Evolutionary conservation across 2,329 filamentous ascomycete genomes (phyloP), one percentile per base, ranked within the genome.

Genomic region (Ceratocystis albifundus): DNA sequence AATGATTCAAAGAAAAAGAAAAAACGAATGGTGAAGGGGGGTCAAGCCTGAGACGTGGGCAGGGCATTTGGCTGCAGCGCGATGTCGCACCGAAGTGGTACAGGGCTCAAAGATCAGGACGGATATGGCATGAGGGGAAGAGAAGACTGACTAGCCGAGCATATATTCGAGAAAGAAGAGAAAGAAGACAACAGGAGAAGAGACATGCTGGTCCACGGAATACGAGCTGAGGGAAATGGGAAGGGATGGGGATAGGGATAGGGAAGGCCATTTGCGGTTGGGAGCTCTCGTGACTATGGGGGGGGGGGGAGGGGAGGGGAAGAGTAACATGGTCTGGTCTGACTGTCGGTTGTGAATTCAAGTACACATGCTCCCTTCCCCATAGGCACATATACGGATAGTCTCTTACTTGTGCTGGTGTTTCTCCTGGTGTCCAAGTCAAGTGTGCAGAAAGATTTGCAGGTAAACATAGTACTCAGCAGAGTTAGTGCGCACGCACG

Each of bases 71-170:
- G 48, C 48, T 8, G 20, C 48, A 25, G 20, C 22, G 22, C 15
- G 48, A 53, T 53, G 48, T 53, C 8, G 48, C 48, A 53, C 48
- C 15, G 28, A 53, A 17, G 48, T 53, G 48, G 48, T 28, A 53
- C 48, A 53, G 20, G 48, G 48, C 48, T 53, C 48, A 53, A 53
- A 53, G 48, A 53, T 17, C 20, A 53, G 48, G 48, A 22, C 48
- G 48, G 10, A 28, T 8, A 53, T 53, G 48, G 22, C 36, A 41
- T 15, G 36, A 12, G 36, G 12, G 10, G 4, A 53, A 25, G 10
- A 53, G 48, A 53, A n/a, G 46, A 25, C 22, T 22, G 46, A 25
- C 22, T 22, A 22, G 46, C 46, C 7, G 6, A 25, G 48, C n/a
- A 22, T 22, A 12, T 4, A 25, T 50, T 50, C 0, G 7, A 22